Evolutionary conservation across 768 basidiomycete species (phyloP).

Genomic region (Lentinula aciculospora): DNA sequence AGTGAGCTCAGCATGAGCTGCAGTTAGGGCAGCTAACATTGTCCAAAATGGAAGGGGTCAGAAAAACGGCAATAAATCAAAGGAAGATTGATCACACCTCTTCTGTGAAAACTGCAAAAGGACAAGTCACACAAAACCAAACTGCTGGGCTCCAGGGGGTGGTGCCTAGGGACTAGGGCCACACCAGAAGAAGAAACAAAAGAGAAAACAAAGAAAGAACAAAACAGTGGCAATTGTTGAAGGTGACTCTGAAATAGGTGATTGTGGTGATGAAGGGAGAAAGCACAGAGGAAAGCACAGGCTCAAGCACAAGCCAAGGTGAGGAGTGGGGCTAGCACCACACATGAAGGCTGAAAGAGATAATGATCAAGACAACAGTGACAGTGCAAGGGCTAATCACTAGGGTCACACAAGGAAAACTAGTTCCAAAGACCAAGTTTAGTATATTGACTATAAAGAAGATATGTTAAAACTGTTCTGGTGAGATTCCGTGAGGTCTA

Average conservation of each 20-base stretch:
- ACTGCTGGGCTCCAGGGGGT: constrained; percentile 28
- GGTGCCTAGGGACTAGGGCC: constrained; percentile 20
- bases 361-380: too few species aligned
- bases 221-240: neutral
- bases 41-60: neutral
- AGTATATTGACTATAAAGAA: too few species aligned
- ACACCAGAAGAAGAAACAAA: constrained; percentile 12
- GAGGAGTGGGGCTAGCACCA: too few species aligned
- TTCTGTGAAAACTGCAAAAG: neutral
- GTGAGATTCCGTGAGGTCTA: too few species aligned
- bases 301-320: too few species aligned
- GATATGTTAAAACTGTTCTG: too few species aligned
- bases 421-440: too few species aligned
- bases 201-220: constrained; percentile 4
- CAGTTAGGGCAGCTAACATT: neutral
- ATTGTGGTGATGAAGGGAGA: too few species aligned
- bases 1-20: neutral
- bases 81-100: neutral
- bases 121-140: constrained; percentile 17
- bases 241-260: neutral
- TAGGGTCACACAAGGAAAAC: too few species aligned
- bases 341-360: too few species aligned
- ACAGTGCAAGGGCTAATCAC: too few species aligned
- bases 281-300: too few species aligned
- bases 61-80: neutral